Conservation (phyloP, 2,329 filamentous ascomycete genomes). For the Scedosporium apiospermum region DNA sequence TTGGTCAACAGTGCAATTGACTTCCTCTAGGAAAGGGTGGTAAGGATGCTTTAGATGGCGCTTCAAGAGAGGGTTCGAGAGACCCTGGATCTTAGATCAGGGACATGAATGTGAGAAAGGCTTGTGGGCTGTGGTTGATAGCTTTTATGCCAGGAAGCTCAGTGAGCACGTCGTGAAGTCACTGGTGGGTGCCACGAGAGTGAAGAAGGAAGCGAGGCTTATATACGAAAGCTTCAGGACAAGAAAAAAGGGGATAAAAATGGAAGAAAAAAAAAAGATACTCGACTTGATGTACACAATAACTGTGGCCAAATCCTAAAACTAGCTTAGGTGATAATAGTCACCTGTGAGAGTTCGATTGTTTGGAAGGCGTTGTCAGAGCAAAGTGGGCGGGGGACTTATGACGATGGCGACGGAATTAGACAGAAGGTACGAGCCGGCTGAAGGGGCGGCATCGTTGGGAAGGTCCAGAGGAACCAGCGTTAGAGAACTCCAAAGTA, state of each 20-base stretch:
- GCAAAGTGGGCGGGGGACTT: conserved; percentile 1
- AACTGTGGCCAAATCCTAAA: neutral
- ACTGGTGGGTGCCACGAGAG: neutral
- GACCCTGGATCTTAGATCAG: conserved; percentile 1
- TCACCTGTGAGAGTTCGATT: neutral
- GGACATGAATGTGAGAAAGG: neutral
- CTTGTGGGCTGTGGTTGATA: neutral
- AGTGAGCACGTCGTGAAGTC: neutral
- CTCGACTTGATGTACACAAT: neutral
- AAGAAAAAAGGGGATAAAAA: neutral
- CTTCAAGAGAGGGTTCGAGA: neutral
- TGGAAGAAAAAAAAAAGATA: neutral
- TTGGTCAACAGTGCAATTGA: neutral
- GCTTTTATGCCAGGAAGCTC: neutral
- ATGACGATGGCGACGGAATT: conserved; percentile 8
- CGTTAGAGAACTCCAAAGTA: no score
- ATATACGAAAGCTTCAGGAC: neutral
- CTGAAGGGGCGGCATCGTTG: neutral
- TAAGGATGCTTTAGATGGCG: neutral
- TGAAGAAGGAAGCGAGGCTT: neutral
- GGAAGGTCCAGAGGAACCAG: neutral
- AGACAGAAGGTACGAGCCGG: neutral
- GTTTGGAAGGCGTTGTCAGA: neutral
- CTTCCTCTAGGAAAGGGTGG: neutral
- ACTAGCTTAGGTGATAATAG: neutral